Evolutionary conservation across 2,329 filamentous ascomycete genomes (phyloP).

Genomic region (Fusarium brevicatenulatum): DNA sequence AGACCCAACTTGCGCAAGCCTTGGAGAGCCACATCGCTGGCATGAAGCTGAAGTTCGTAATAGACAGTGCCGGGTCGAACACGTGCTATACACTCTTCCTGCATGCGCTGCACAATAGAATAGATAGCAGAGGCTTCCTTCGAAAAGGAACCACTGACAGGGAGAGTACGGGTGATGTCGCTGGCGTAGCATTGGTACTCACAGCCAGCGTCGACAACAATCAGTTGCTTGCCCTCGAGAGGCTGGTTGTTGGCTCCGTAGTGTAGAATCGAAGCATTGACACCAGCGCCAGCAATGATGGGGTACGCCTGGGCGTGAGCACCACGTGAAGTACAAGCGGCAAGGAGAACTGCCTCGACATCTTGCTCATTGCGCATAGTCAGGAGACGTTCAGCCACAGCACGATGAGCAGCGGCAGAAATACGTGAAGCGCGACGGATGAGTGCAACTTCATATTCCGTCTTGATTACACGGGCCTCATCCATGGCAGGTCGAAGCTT

Average conservation of each 20-base stretch:
- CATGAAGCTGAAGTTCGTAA: conserved; percentile 76
- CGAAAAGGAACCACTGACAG: conserved; percentile 75
- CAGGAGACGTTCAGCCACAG: conserved; percentile 73
- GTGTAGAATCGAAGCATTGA: conserved; percentile 87
- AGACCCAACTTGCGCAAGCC: conserved; percentile 79
- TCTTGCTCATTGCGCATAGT: conserved; percentile 80
- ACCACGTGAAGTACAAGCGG: conserved; percentile 76
- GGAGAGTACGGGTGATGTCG: conserved; percentile 90
- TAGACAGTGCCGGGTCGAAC: conserved; percentile 76
- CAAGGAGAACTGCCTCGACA: conserved; percentile 80
- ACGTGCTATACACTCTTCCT: conserved; percentile 75
- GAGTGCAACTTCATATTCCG: conserved; percentile 83
- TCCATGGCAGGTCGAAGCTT: conserved; percentile 79
- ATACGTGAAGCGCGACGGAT: conserved; percentile 85
- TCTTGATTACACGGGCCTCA: conserved; percentile 82
- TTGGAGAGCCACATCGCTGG: conserved; percentile 75
- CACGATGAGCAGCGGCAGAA: conserved; percentile 79
- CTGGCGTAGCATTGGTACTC: conserved; percentile 89
- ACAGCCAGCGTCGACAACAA: conserved; percentile 88
- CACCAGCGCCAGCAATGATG: conserved; percentile 85
- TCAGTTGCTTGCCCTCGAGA: conserved; percentile 74
- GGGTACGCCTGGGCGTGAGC: conserved; percentile 85
- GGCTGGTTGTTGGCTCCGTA: conserved; percentile 83
- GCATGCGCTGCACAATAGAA: conserved; percentile 82
- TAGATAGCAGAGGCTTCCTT: conserved; percentile 79